Percentiles rank a stretch among this genome's conserved stretches.
Conservation (phyloP, 768 basidiomycete genomes). For the Lanmaoa rubissima region DNA sequence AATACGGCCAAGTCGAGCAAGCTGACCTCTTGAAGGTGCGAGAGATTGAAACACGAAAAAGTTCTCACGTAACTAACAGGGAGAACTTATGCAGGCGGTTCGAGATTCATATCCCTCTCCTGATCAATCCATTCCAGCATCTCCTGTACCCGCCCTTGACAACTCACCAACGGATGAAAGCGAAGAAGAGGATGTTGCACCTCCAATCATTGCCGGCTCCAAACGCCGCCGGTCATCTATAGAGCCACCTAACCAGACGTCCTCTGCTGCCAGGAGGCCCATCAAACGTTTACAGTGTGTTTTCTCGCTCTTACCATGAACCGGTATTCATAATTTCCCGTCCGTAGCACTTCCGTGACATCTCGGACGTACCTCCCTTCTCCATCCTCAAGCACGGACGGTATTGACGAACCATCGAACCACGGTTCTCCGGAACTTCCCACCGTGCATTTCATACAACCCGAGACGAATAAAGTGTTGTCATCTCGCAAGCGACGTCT, state of each 20-base stretch:
- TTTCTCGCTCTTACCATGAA: neutral
- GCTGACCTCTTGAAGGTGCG: slow-evolving; percentile 1
- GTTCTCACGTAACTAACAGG: neutral
- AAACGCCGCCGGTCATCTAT: slow-evolving; percentile 19
- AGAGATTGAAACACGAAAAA: neutral
- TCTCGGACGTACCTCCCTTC: slow-evolving; percentile 10
- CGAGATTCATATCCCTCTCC: slow-evolving; percentile 21
- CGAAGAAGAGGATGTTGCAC: slow-evolving; percentile 9
- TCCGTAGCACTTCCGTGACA: neutral
- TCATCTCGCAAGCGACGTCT: slow-evolving; percentile 36
- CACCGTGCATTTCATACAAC: neutral
- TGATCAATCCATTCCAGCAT: neutral
- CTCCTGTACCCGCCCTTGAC: slow-evolving; percentile 11
- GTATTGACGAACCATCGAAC: neutral
- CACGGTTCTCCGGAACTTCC: neutral
- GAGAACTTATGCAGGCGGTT: neutral
- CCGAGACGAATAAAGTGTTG: neutral
- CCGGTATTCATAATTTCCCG: fast-evolving
- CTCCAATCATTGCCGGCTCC: slow-evolving; percentile 14
- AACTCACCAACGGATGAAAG: slow-evolving; percentile 11
- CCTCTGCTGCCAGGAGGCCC: neutral
- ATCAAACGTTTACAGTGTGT: slow-evolving; percentile 26
- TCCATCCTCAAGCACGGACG: slow-evolving; percentile 12
- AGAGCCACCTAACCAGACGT: neutral
- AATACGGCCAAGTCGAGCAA: neutral